Conservation (phyloP, 1,139 yeast genomes). For the Scheffersomyces segobiensis region DNA sequence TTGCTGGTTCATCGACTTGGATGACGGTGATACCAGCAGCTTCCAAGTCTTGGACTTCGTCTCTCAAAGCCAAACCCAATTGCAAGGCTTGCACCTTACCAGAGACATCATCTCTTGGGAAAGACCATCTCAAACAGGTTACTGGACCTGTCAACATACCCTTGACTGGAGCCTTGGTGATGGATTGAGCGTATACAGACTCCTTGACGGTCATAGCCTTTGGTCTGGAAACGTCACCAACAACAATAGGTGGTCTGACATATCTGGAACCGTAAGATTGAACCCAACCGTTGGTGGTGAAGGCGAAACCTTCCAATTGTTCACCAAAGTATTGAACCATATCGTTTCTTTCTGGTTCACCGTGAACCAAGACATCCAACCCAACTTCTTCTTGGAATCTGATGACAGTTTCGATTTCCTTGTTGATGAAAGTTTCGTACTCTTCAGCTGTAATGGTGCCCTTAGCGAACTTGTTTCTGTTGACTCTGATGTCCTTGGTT, state of each 20-base stretch:
- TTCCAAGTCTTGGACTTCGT: slow-evolving; percentile 97
- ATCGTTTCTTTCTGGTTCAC: slow-evolving; percentile 99
- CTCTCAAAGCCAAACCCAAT: slow-evolving; percentile 97
- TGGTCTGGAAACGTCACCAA: slow-evolving; percentile 99
- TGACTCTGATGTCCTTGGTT: slow-evolving; percentile 97
- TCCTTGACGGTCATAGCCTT: slow-evolving; percentile 98
- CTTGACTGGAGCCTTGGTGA: slow-evolving; percentile 94
- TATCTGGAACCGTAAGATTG: slow-evolving; percentile 99
- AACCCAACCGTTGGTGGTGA: slow-evolving; percentile 99
- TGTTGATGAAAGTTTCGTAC: slow-evolving; percentile 93
- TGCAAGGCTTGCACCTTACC: slow-evolving; percentile 95
- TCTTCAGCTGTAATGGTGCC: slow-evolving; percentile 94
- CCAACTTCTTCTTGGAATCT: slow-evolving; percentile 99
- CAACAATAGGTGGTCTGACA: slow-evolving; percentile 99
- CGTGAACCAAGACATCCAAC: slow-evolving; percentile 96
- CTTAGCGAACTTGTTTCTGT: slow-evolving; percentile 97
- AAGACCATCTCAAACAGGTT: slow-evolving; percentile 99
- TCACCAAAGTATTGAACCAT: slow-evolving; percentile 99
- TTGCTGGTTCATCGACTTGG: slow-evolving; percentile 99
- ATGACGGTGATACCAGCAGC: slow-evolving; percentile 97
- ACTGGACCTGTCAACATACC: slow-evolving; percentile 99
- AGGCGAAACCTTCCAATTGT: slow-evolving; percentile 95
- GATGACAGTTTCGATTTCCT: slow-evolving; percentile 93
- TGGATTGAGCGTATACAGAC: slow-evolving; percentile 97
- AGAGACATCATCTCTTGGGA: slow-evolving; percentile 99